Base-by-base conservation (phyloP, 2,329 filamentous ascomycete species). In the Fusarium marasasianum region DNA sequence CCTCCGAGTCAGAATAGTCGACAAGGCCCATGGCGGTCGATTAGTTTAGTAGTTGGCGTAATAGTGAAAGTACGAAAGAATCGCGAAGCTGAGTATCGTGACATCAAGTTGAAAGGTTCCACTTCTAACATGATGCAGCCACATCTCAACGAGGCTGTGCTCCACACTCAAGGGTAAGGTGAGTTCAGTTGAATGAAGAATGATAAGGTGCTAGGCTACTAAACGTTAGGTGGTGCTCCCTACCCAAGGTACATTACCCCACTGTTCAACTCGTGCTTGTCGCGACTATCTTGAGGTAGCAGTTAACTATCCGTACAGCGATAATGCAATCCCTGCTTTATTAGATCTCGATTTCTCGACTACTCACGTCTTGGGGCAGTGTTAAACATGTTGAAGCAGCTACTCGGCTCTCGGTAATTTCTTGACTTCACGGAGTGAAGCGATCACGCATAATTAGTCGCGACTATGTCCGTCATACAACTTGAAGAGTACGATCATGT, bases 1-100 rank as follows among this genome's bases (percentile, higher is more conserved):
- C 95, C 79, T 95, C 94, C 6, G 94, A 96, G 80, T 95, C 94
- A 8, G 94, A 95, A 78, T 97, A 97, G 71, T 92, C 91, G 75
- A 96, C 94, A 37, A 97, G 86, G 20, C 89, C 91, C 93, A 96
- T 96, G 44, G 54, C 82, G 72, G n/a, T 40, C 29, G 35, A 40
- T 40, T 33, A 35, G 17, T 22, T 50, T 69, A 37, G 22, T 64
- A 31, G 44, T 47, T 44, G 59, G 58, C 38, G 29, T 33, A 43
- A 18, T 53, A 43, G 56, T 58, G 58, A 22, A 58, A 37, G 44
- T 31, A 66, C 11, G n/a, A 53, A 54, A 29, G 59, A 44, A 64
- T 69, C 58, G 51, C 59, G 59, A 65, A 71, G 40, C 61, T 63
- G 59, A 70, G 37, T 35, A 54, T 58, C 66, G 54, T 37, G 43